A percentile compares a stretch with the other conserved stretches of the same genome.
phyloP scores from a whole-genome alignment of 148 eudicot species.

The Heliosperma pusillum region DNA sequence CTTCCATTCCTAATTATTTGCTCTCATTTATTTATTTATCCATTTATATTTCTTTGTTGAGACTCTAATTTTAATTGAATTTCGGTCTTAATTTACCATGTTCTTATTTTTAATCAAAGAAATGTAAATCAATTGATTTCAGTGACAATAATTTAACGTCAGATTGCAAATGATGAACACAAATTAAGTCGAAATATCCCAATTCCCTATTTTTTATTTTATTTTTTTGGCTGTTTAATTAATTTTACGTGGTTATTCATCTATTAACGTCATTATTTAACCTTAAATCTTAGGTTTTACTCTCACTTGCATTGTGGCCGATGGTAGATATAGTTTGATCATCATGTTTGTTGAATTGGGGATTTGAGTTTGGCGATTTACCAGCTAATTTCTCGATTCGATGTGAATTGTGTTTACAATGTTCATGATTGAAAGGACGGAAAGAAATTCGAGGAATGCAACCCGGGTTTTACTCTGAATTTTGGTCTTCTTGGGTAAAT shows the following conservation, averaged over 20 bases:
- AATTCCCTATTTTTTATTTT: not conserved
- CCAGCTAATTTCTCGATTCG: not conserved
- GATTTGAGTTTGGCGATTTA: not conserved
- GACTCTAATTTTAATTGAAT: too few species aligned
- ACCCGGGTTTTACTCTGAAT: not conserved
- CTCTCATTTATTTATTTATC: too few species aligned
- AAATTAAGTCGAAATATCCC: not conserved
- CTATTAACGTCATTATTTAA: not conserved
- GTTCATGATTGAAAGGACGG: not conserved
- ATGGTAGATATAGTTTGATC: not conserved
- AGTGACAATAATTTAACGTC: not conserved
- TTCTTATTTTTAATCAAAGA: too few species aligned
- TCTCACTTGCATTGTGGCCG: not conserved
- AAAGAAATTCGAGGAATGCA: too few species aligned
- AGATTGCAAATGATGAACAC: not conserved
- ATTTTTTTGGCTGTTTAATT: too few species aligned
- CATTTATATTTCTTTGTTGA: too few species aligned
- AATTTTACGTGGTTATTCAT: not conserved
- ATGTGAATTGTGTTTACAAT: not conserved
- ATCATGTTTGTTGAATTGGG: not conserved
- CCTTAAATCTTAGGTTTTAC: conserved; percentile 1
- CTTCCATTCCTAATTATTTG: not conserved
- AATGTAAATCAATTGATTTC: not conserved
- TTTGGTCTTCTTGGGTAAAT: not conserved
- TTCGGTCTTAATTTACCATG: too few species aligned